phyloP scores from a whole-genome alignment of 192 early-diverging fungal species.

The Funneliformis geosporum region DNA sequence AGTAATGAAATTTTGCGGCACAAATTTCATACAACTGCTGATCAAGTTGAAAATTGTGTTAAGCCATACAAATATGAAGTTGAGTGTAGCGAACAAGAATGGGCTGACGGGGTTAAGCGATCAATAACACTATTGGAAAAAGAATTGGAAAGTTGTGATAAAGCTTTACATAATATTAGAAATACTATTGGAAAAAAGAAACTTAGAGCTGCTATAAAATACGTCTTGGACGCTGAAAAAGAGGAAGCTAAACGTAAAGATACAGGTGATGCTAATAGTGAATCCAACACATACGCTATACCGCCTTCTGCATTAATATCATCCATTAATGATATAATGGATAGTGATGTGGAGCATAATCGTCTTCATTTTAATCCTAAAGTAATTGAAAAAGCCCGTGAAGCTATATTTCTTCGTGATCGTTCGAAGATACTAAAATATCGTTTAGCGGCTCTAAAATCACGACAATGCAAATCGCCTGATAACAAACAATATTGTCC shows the following conservation, averaged over 20 bases:
- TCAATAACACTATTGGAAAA: conserved; percentile 74
- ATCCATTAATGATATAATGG: conserved; percentile 35
- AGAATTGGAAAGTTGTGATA: conserved; percentile 76
- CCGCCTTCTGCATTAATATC: neutral
- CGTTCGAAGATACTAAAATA: conserved; percentile 75
- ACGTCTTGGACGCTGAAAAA: conserved; percentile 71
- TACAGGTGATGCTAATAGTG: neutral
- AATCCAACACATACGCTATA: neutral
- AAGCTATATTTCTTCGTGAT: conserved; percentile 78
- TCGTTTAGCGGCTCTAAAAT: conserved; percentile 78
- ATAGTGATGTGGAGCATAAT: conserved; percentile 52
- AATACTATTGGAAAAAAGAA: conserved; percentile 73
- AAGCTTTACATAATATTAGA: conserved; percentile 72
- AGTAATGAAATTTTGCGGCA: conserved; percentile 81
- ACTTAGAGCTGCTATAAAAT: conserved; percentile 81
- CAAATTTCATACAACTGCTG: conserved; percentile 87
- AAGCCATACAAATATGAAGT: conserved; percentile 99
- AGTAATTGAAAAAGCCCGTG: conserved; percentile 75
- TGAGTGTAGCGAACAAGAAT: conserved; percentile 88
- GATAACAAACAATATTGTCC: conserved; percentile 92
- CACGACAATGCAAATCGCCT: conserved; percentile 75
- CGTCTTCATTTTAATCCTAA: conserved; percentile 71
- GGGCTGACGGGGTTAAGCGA: conserved; percentile 86
- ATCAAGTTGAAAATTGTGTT: conserved; percentile 99
- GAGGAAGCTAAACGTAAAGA: conserved; percentile 40